Evolutionary conservation across 345 rosid genomes (phyloP), one percentile per base, ranked within the genome.

Genomic region (Eutrema heterophyllum): DNA sequence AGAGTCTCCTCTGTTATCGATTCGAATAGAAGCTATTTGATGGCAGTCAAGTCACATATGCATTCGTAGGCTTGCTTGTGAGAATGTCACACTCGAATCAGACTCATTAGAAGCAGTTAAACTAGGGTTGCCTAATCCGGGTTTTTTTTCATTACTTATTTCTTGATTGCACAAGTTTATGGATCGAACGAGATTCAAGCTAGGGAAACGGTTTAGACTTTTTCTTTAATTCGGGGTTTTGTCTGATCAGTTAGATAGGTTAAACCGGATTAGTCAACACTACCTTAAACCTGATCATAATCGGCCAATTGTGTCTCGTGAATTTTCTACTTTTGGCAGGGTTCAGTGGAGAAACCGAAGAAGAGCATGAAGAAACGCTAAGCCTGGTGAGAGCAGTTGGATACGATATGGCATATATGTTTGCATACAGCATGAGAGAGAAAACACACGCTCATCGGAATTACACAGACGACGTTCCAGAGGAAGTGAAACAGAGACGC

Each of bases 391-490:
- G 74, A 72, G 78, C 83, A 6, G 97, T 88, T 50, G 87, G 95
- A 44, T 94, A 87, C 71, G 97, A 94, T 64, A 91, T 91, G 97
- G 96, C 97, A n/a, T 91, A 88, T 83, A 88, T 94, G 96, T 91
- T 94, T 86, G 97, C 98, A 45, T 94, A 91, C 77, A 94, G 96
- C 86, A 91, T 91, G 97, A 81, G 97, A 65, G 97, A 91, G 76
- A 94, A 89, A 70, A 89, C 97, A 0, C 96, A 91, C 79, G 98
- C 98, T 29, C 89, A 94, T 38, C 74, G 96, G 68, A 84, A 86
- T 44, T 94, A 87, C 69, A 73, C 54, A 2, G 97, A 91, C 64
- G 92, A 88, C 41, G 92, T 94, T 64, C 86, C 97, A 5, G 96
- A 89, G 60, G 88, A 86, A 62, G 87, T 94, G 58, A 91, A 94